phyloP scores from a whole-genome alignment of 352 stramenopile genomes.

The Pythium rishiriense region DNA sequence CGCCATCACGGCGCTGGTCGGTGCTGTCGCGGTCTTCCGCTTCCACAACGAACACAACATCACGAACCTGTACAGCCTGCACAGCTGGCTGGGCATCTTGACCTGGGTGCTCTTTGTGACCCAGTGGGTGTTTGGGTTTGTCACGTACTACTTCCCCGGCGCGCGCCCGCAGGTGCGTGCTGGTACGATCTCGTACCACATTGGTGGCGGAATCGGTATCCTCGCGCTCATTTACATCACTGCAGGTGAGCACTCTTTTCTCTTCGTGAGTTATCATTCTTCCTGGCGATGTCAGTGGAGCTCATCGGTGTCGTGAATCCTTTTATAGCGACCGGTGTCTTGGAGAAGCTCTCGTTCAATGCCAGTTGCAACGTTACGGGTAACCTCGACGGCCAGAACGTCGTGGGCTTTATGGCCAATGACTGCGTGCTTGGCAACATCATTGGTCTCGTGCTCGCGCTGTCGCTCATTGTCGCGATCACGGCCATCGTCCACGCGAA shows the following conservation, averaged over 20 bases:
- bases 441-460: conserved; percentile 61
- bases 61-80: conserved; percentile 85
- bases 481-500: conserved; percentile 60
- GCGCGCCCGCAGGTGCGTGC: conserved; percentile 43
- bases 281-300: no score
- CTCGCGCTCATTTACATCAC: conserved; percentile 64
- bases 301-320: no score
- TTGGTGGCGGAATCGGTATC: conserved; percentile 64
- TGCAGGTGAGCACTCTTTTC: conserved; percentile 43
- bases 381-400: conserved; percentile 52
- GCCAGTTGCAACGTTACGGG: conserved; percentile 81
- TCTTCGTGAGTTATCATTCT: no score
- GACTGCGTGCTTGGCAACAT: conserved; percentile 79
- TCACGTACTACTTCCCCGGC: conserved; percentile 78
- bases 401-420: conserved; percentile 69
- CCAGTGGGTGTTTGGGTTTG: conserved; percentile 68
- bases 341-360: conserved; percentile 88
- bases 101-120: conserved; percentile 45
- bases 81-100: conserved; percentile 83
- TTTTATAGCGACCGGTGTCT: conserved; percentile 52
- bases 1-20: conserved; percentile 57
- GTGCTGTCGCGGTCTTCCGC: conserved; percentile 73
- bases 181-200: conserved; percentile 57
- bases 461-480: conserved; percentile 44
- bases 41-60: conserved; percentile 88